Conservation (phyloP, 345 rosid species). For the Lepidium sativum region DNA sequence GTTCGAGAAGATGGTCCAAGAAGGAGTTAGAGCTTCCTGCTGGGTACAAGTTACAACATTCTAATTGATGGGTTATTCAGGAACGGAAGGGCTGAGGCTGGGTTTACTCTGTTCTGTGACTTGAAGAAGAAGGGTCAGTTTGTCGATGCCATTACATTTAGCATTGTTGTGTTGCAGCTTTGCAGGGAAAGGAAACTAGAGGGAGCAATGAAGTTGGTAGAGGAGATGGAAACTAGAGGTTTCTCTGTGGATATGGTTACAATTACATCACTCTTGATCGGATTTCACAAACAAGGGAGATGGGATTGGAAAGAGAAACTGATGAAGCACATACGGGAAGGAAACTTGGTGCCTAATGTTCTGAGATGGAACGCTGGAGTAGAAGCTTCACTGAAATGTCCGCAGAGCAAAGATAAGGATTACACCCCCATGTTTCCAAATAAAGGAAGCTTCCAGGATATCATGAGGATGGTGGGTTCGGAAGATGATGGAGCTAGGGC, state of each 20-base stretch:
- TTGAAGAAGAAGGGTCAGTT: constrained; percentile 87
- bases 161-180: constrained; percentile 65
- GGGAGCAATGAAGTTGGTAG: constrained; percentile 58
- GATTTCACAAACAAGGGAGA: constrained; percentile 64
- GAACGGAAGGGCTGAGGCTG: constrained; percentile 78
- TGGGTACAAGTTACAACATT: constrained; percentile 89
- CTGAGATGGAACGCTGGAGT: constrained; percentile 65
- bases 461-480: constrained; percentile 29
- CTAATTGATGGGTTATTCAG: constrained; percentile 75
- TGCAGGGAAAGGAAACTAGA: constrained; percentile 71
- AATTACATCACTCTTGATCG: constrained; percentile 67
- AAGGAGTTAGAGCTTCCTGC: constrained; percentile 69
- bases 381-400: constrained; percentile 52
- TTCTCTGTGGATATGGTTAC: constrained; percentile 75
- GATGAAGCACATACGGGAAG: constrained; percentile 59
- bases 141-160: constrained; percentile 72
- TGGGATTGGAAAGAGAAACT: constrained; percentile 78
- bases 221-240: constrained; percentile 80
- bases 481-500: constrained; percentile 24
- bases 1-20: constrained; percentile 84
- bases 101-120: constrained; percentile 67
- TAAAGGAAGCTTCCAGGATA: constrained; percentile 41
- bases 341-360: constrained; percentile 49
- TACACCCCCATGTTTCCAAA: constrained; percentile 55
- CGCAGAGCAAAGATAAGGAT: constrained; percentile 48